Evolutionary conservation across 495 filamentous ascomycete genomes (phyloP).

Genomic region (Poronia punctata): DNA sequence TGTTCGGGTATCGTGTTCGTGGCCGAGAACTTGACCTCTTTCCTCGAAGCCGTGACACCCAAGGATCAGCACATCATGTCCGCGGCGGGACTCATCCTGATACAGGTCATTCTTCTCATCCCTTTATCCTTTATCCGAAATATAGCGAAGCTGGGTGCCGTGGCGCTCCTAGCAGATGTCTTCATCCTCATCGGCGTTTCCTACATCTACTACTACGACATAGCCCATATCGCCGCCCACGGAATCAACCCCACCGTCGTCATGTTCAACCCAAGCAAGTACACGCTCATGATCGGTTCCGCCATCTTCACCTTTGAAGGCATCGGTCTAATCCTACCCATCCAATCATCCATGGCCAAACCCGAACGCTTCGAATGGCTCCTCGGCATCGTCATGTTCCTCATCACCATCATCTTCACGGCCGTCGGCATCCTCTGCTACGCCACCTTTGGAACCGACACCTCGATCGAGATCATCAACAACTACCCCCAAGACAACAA

Average conservation of each 20-base stretch:
- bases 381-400: conserved; percentile 51
- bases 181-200: conserved; percentile 56
- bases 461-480: conserved; percentile 55
- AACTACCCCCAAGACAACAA: conserved; percentile 56
- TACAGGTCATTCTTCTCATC: conserved; percentile 50
- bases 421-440: conserved; percentile 59
- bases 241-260: conserved; percentile 45
- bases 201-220: conserved; percentile 60
- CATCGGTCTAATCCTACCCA: conserved; percentile 59
- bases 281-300: conserved; percentile 56
- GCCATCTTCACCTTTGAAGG: conserved; percentile 65
- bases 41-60: conserved; percentile 47
- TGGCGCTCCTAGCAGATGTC: conserved; percentile 52
- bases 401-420: conserved; percentile 58
- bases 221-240: conserved; percentile 36
- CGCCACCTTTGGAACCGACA: conserved; percentile 52
- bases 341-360: conserved; percentile 55
- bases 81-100: conserved; percentile 41
- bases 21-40: conserved; percentile 55
- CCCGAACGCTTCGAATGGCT: conserved; percentile 53
- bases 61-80: conserved; percentile 33
- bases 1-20: conserved; percentile 59
- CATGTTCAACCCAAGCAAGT: conserved; percentile 54
- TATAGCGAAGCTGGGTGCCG: conserved; percentile 55
- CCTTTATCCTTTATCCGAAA: conserved; percentile 57